Percentiles rank a stretch among this genome's conserved stretches.
These are phyloP conservation scores for Baudoinia panamericana DNA, from an alignment of 495 filamentous ascomycete species.

Conservation along the genomic window DNA sequence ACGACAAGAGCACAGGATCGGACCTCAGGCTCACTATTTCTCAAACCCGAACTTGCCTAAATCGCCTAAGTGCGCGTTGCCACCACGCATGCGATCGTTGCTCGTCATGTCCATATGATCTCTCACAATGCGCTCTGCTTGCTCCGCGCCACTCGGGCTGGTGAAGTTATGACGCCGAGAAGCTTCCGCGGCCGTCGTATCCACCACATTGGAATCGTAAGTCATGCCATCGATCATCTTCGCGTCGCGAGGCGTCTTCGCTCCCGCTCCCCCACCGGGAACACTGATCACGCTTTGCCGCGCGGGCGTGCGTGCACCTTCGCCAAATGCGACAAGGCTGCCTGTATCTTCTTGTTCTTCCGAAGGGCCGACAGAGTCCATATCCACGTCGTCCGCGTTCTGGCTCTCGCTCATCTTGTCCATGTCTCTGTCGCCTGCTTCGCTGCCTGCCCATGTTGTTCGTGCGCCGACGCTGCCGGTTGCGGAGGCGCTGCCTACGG, in stretches of 20 bases:
- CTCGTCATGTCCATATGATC: conserved; percentile 35
- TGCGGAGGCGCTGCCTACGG: conserved; percentile 72
- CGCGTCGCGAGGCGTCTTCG: conserved; percentile 24
- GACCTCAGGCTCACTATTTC: conserved; percentile 12
- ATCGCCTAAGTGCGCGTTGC: conserved; percentile 19
- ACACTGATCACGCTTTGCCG: conserved; percentile 24
- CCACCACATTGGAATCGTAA: conserved; percentile 26
- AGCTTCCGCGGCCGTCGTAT: conserved; percentile 23
- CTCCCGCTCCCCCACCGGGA: conserved; percentile 17
- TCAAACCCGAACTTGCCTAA: conserved; percentile 40
- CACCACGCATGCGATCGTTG: conserved; percentile 16
- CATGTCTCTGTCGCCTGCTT: conserved; percentile 44
- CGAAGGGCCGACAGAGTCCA: conserved; percentile 51
- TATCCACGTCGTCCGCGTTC: conserved; percentile 22
- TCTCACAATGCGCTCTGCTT: conserved; percentile 42
- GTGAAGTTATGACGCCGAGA: conserved; percentile 10
- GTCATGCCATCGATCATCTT: conserved; percentile 31
- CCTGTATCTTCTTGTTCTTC: conserved; percentile 76
- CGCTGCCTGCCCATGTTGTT: conserved; percentile 62
- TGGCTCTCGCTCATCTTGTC: conserved; percentile 52
- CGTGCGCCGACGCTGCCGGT: conserved; percentile 60
- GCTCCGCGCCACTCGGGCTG: conserved; percentile 28
- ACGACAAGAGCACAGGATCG: too few species aligned
- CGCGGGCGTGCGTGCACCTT: conserved; percentile 55
- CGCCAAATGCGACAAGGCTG: conserved; percentile 72